Base-by-base conservation (phyloP, 2,329 filamentous ascomycete genomes). In the Ophiobolus disseminans region DNA sequence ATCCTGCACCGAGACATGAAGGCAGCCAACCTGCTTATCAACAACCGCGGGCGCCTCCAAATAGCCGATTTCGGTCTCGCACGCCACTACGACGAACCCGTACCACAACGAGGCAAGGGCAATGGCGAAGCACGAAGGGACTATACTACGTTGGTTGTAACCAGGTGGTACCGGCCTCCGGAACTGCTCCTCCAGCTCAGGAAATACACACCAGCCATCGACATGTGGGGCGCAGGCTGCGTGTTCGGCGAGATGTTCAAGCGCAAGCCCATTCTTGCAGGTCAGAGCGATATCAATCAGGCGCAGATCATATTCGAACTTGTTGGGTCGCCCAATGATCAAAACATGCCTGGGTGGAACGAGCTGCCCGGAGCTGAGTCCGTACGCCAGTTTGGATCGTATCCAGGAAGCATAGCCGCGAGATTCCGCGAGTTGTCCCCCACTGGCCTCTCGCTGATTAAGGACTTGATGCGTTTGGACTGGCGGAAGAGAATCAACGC, bases 1-100 rank as follows among this genome's bases (percentile, higher is more conserved):
- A 97, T 99, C 57, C 79, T 99, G 19, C 94, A 99, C 72, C 87
- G 94, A 69, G 94, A 99, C 68, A 97, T 99, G 92, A 99, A 99
- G 75, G 94, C 94, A 2, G 94, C 94, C 66, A 99, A 99, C 70
- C 82, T 99, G 23, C 84, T 99, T 50, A 99, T 99, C 75, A 96
- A 90, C 76, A 97, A 99, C 74, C 82, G 86, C 45, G 94, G 94
- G 17, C 87, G 96, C 46, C 82, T 99, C 9, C 93, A 97, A 73
- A 97, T 99, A 74, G 94, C 91, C 32, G 94, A 99, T 78, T 99
- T 99, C 65, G 94, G 94, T 62, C 82, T 99, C 25, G 94, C 94
- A 6, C 83, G 94, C 65, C 90, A 96, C 64, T 99, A 96, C 70
- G 91, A 97, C 55, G 94, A 95, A 34, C 82, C 83, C 0, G 85